Evolutionary conservation across 495 filamentous ascomycete genomes (phyloP), one percentile per base, ranked within the genome.

Genomic region (Wilcoxina mikolae): DNA sequence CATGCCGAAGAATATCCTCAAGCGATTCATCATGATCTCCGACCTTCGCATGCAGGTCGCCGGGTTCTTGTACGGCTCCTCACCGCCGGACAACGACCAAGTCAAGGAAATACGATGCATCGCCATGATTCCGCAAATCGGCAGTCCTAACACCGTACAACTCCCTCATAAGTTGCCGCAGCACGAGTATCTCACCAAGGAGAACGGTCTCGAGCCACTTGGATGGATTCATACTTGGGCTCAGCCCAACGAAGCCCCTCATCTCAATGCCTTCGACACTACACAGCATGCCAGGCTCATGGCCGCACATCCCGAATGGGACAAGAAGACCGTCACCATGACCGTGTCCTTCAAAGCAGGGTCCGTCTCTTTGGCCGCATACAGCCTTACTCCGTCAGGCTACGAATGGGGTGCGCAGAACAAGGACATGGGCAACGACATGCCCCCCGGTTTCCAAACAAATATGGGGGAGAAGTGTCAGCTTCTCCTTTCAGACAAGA

Each of bases 381-480:
- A 87, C 84, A 80, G 81, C 15, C 78, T 96, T 27, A 94, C 87
- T 2, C 90, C 93, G 3, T 68, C 81, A 38, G 93, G 93, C 42
- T 96, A 90, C 74, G 89, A 90, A 68, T 99, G 93, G 93, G 93
- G 93, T 56, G 85, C 79, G 3, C 87, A 96, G 66, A 99, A 99
- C 75, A 87, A 84, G 69, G 93, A 99, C 68, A 76, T 80, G 46
- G 78, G 80, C 55, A 91, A 83, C 43, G 91, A 96, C 68, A 84
- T 91, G 68, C 93, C 93, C 0, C 81, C 87, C 52, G 93, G 93
- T 38, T 99, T 99, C 76, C 80, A 79, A 35, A 93, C 87, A 33
- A 78, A 74, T 49, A 93, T 95, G 82, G 91, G 88, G 53, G 83
- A 93, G 70, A 96, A 96, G 72, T 87, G 89, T 56, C 91, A 96